Percentiles rank a stretch among this genome's conserved stretches.
phyloP scores from a whole-genome alignment of 495 filamentous ascomycete genomes.

The Talaromyces stipitatus region DNA sequence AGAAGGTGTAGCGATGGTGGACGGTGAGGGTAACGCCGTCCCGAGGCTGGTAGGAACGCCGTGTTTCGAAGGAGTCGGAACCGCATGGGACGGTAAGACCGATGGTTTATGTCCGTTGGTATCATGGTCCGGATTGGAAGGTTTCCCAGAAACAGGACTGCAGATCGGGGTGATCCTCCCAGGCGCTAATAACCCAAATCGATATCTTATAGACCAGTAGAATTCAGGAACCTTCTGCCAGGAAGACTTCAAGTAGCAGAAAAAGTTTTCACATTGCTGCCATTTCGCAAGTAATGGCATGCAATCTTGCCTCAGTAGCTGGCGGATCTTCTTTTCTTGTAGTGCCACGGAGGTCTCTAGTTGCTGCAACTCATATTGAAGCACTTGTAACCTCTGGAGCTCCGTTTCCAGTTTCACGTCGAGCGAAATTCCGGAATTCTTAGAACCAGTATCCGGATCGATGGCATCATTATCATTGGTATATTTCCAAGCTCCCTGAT shows the following conservation, averaged over 20 bases:
- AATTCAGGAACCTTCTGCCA: slow-evolving; percentile 13
- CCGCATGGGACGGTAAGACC: not conserved
- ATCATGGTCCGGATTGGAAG: not conserved
- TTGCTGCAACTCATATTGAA: not conserved
- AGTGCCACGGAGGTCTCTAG: not conserved
- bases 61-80: not conserved
- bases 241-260: slow-evolving; percentile 9
- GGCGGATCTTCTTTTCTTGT: slow-evolving; percentile 9
- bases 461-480: not conserved
- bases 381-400: slow-evolving; percentile 1
- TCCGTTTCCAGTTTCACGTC: not conserved
- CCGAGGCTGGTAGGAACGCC: not conserved
- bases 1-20: not conserved
- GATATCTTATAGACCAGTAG: slow-evolving; percentile 18
- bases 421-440: not conserved
- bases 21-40: not conserved
- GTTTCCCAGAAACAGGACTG: not conserved
- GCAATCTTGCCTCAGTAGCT: slow-evolving; percentile 9
- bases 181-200: slow-evolving; percentile 4
- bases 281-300: slow-evolving; percentile 3
- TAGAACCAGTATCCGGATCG: not conserved
- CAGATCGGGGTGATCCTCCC: slow-evolving; percentile 3
- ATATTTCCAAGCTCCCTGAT: not conserved
- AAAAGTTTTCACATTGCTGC: slow-evolving; percentile 9
- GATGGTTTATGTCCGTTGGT: not conserved